phyloP scores from a whole-genome alignment of 768 basidiomycete genomes.

The Kondoa malvinella region DNA sequence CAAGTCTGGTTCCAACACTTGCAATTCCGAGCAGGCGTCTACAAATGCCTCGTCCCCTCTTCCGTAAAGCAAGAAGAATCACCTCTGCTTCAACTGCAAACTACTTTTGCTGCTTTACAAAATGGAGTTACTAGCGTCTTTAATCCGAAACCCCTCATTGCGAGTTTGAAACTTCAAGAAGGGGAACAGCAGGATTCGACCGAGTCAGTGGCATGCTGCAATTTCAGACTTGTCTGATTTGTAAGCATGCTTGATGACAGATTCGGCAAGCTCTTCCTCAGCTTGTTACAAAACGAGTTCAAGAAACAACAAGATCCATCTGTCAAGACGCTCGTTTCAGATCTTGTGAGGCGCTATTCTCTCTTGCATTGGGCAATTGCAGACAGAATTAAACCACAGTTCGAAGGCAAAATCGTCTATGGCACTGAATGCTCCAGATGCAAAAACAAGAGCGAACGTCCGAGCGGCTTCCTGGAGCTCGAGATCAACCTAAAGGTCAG shows the following conservation, averaged over 20 bases:
- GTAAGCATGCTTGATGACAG: slow-evolving; percentile 34
- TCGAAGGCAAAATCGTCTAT: slow-evolving; percentile 70
- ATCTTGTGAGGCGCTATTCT: slow-evolving; percentile 41
- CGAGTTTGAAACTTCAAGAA: slow-evolving; percentile 61
- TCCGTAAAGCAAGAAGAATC: slow-evolving; percentile 40
- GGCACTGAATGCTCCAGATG: slow-evolving; percentile 62
- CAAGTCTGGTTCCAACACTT: slow-evolving; percentile 87
- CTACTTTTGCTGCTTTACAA: slow-evolving; percentile 63
- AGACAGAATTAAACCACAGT: slow-evolving; percentile 38
- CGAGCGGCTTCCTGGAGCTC: slow-evolving; percentile 65
- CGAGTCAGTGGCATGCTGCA: slow-evolving; percentile 69
- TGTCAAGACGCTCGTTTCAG: slow-evolving; percentile 51
- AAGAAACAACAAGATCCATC: slow-evolving; percentile 52
- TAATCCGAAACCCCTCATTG: slow-evolving; percentile 68
- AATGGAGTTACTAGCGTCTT: slow-evolving; percentile 51
- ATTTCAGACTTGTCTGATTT: neutral
- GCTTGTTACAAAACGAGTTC: slow-evolving; percentile 71
- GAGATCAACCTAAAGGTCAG: slow-evolving; percentile 65
- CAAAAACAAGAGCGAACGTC: slow-evolving; percentile 47
- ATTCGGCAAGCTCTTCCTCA: slow-evolving; percentile 88
- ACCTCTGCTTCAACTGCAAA: slow-evolving; percentile 35
- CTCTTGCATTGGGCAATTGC: neutral
- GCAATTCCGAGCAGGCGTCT: slow-evolving; percentile 66
- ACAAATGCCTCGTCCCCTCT: slow-evolving; percentile 48
- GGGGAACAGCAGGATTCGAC: slow-evolving; percentile 92